A percentile compares a stretch with the other conserved stretches of the same genome.
Conservation (phyloP, 495 filamentous ascomycete genomes). For the Hyaloscypha hepaticicola region DNA sequence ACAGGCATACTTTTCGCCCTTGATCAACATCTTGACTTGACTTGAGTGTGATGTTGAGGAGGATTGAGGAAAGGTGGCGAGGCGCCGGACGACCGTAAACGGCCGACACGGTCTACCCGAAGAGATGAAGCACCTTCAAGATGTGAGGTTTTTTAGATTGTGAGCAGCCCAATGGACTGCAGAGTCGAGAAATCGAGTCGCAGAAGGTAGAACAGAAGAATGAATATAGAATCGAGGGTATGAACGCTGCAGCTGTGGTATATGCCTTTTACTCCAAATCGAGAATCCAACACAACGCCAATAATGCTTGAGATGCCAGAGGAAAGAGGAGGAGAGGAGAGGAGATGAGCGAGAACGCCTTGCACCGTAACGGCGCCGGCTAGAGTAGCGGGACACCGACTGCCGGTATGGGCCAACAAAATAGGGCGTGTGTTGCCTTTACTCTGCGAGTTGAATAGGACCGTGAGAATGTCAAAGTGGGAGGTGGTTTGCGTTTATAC, state of each 20-base stretch:
- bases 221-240: slow-evolving; percentile 7
- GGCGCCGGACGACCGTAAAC: slow-evolving; percentile 24
- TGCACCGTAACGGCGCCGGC: slow-evolving; percentile 34
- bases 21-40: slow-evolving; percentile 64
- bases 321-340: slow-evolving; percentile 10
- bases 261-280: slow-evolving; percentile 32
- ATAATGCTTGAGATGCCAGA: slow-evolving; percentile 18
- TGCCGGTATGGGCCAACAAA: slow-evolving; percentile 34
- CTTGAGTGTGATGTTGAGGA: slow-evolving; percentile 10
- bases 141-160: slow-evolving; percentile 26
- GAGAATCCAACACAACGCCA: slow-evolving; percentile 24
- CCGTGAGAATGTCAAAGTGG: slow-evolving; percentile 27
- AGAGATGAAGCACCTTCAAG: slow-evolving; percentile 30
- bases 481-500: slow-evolving; percentile 24
- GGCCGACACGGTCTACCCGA: slow-evolving; percentile 26
- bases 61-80: slow-evolving; percentile 18
- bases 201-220: slow-evolving; percentile 14
- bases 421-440: slow-evolving; percentile 22
- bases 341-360: slow-evolving; percentile 27
- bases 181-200: slow-evolving; percentile 32
- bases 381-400: slow-evolving; percentile 32
- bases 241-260: slow-evolving; percentile 28
- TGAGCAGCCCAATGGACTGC: slow-evolving; percentile 32
- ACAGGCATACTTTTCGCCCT: slow-evolving; percentile 83
- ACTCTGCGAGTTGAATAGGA: slow-evolving; percentile 18